Percentiles rank a stretch among this genome's conserved stretches.
Conservation (phyloP, 306 rosid species). For the Aeschynomene evenia region DNA sequence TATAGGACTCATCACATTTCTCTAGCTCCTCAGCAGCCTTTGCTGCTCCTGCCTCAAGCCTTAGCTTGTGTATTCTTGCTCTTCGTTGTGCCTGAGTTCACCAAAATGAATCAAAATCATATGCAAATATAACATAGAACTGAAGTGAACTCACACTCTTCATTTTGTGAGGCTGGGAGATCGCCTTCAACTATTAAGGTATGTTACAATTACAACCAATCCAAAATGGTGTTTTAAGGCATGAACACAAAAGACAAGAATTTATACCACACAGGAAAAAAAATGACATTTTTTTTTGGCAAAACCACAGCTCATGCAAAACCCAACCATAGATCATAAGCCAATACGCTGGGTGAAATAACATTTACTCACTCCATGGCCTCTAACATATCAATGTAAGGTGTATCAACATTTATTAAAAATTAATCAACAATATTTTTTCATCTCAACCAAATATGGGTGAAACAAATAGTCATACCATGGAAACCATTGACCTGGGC, state of each 20-base stretch:
- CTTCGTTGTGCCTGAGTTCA: conserved; percentile 63
- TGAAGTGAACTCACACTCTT: neutral
- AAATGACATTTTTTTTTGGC: too few species aligned
- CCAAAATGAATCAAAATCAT: conserved; percentile 25
- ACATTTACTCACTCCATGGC: neutral
- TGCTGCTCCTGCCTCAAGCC: conserved; percentile 86
- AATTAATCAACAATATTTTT: neutral
- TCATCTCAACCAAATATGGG: neutral
- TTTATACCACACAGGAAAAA: neutral
- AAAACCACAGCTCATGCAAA: too few species aligned
- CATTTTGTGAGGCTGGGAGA: neutral
- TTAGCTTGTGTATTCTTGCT: conserved; percentile 79
- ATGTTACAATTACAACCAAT: neutral
- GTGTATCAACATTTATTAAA: neutral
- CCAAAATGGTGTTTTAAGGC: neutral
- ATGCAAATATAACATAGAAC: neutral
- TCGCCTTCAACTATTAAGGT: neutral
- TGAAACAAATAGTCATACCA: neutral
- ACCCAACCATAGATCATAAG: too few species aligned
- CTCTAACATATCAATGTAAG: neutral
- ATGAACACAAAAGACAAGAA: neutral
- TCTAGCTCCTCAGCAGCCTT: conserved; percentile 93
- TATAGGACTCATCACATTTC: conserved; percentile 60
- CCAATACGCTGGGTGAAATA: neutral
- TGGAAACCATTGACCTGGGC: neutral